Conservation (phyloP, 345 rosid genomes). For the Dipteronia dyeriana region DNA sequence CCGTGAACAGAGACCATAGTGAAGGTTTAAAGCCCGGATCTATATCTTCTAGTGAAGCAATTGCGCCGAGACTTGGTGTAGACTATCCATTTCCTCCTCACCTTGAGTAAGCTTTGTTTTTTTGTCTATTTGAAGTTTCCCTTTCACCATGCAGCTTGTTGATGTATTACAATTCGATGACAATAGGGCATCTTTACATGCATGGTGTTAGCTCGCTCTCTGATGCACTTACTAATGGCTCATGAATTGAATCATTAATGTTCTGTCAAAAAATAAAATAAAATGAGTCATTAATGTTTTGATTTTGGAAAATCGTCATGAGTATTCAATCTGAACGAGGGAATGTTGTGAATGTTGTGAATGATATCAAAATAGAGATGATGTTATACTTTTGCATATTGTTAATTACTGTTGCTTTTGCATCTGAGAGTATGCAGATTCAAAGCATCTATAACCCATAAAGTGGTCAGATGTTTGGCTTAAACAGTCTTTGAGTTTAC, state of each 20-base stretch:
- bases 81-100: constrained; percentile 94
- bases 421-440: not conserved
- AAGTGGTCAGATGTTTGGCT: not conserved
- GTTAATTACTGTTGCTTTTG: not conserved
- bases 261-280: not conserved
- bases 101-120: constrained; percentile 57
- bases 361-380: not conserved
- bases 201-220: not conserved
- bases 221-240: not conserved
- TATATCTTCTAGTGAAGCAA: constrained; percentile 50
- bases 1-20: constrained; percentile 24
- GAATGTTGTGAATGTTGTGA: not conserved
- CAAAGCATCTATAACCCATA: not conserved
- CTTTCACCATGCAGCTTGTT: not conserved
- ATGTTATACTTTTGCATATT: not conserved
- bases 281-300: not conserved
- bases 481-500: not conserved
- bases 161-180: not conserved
- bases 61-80: constrained; percentile 87
- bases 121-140: constrained; percentile 9
- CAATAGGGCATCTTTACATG: not conserved
- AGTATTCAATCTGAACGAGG: not conserved
- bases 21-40: constrained; percentile 42
- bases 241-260: not conserved
- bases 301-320: not conserved